These are phyloP conservation scores for Kernera saxatilis DNA, from an alignment of 345 rosid genomes.

Conservation along the genomic window DNA sequence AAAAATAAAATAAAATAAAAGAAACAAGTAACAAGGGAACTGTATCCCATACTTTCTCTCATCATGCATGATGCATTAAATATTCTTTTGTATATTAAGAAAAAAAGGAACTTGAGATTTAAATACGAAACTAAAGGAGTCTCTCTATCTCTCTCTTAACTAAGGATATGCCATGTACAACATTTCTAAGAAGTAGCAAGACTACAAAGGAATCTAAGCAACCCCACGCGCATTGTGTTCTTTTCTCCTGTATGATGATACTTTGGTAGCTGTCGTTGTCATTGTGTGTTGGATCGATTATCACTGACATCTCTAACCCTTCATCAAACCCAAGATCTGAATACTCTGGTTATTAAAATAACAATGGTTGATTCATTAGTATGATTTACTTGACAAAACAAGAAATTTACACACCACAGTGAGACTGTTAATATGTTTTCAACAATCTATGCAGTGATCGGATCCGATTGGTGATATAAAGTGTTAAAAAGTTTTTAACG, in stretches of 20 bases:
- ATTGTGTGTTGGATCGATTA: conserved; percentile 16
- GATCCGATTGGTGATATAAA: too few relatives aligned
- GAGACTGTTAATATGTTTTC: background rate
- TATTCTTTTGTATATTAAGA: conserved; percentile 1
- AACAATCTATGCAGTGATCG: background rate
- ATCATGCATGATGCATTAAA: conserved; percentile 10
- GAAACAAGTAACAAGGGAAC: conserved; percentile 15
- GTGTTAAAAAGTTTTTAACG: too few relatives aligned
- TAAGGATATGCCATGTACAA: conserved; percentile 13
- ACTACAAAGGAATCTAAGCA: conserved; percentile 31
- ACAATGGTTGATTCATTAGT: background rate
- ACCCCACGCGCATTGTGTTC: conserved; percentile 27
- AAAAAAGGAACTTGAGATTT: background rate
- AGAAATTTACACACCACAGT: background rate
- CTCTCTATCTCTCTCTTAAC: background rate
- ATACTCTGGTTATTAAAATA: background rate
- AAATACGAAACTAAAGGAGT: background rate
- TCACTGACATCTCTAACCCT: conserved; percentile 1
- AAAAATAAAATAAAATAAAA: background rate
- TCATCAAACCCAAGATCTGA: background rate
- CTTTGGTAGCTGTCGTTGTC: conserved; percentile 27
- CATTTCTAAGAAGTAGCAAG: conserved; percentile 21
- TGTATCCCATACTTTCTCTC: conserved; percentile 27
- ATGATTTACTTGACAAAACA: background rate
- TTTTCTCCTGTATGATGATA: conserved; percentile 21